Evolutionary conservation across 2,329 filamentous ascomycete species (phyloP).

Genomic region (Xylogone sp.): DNA sequence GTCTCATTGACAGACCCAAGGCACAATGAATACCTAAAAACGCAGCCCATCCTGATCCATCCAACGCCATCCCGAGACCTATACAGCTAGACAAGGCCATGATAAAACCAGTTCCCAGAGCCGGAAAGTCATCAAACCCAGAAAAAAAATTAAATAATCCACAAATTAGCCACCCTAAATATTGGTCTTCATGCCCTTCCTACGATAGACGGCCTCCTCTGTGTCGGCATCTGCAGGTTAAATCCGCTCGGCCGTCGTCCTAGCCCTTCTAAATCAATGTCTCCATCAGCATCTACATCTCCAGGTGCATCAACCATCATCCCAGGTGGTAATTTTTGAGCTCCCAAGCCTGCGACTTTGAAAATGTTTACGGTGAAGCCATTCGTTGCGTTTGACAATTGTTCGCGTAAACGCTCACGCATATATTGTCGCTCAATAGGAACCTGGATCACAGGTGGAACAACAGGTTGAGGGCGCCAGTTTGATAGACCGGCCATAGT

Average conservation of each 20-base stretch:
- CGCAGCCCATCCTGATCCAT: too few species aligned
- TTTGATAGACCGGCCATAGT: constrained; percentile 79
- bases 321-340: constrained; percentile 49
- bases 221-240: not conserved
- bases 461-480: constrained; percentile 74
- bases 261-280: constrained; percentile 41
- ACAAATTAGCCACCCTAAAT: not conserved
- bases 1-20: too few species aligned
- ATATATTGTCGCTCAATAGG: constrained; percentile 63
- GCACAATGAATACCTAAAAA: too few species aligned
- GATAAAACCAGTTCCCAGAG: not conserved
- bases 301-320: constrained; percentile 42
- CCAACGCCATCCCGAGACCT: too few species aligned
- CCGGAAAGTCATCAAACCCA: not conserved
- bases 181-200: not conserved
- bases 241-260: not conserved
- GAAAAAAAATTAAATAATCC: not conserved
- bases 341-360: constrained; percentile 49
- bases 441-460: constrained; percentile 59
- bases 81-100: too few species aligned
- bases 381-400: constrained; percentile 63
- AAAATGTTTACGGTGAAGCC: constrained; percentile 64
- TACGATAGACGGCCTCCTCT: not conserved
- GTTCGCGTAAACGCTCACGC: constrained; percentile 59
- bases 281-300: constrained; percentile 54